Evolutionary conservation across 768 basidiomycete species (phyloP).

Genomic region (Suillus subaureus): DNA sequence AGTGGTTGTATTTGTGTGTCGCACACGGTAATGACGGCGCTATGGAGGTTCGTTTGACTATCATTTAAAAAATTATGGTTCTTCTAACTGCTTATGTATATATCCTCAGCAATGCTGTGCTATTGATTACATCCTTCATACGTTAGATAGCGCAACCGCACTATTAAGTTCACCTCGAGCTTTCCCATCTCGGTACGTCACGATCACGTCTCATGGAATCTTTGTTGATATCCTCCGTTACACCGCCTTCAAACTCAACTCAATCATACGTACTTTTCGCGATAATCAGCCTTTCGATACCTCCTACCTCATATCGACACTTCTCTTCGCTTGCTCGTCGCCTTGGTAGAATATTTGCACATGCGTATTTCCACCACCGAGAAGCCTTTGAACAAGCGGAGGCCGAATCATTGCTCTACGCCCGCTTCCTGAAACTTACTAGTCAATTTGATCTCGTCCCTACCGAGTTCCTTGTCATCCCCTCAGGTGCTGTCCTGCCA

Average conservation of each 20-base stretch:
- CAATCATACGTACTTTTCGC: not conserved
- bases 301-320: slow-evolving; percentile 78
- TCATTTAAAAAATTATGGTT: slow-evolving; percentile 2
- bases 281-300: slow-evolving; percentile 71
- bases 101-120: slow-evolving; percentile 84
- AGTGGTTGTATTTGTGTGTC: slow-evolving; percentile 96
- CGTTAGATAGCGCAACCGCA: slow-evolving; percentile 90
- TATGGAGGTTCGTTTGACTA: slow-evolving; percentile 65
- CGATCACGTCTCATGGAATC: slow-evolving; percentile 15
- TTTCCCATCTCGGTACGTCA: slow-evolving; percentile 83
- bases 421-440: slow-evolving; percentile 85
- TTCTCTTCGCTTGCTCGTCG: slow-evolving; percentile 89
- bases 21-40: slow-evolving; percentile 89
- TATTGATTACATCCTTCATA: slow-evolving; percentile 94
- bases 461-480: slow-evolving; percentile 81
- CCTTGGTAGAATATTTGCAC: slow-evolving; percentile 92
- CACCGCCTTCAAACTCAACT: slow-evolving; percentile 20
- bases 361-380: slow-evolving; percentile 94
- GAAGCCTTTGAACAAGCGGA: slow-evolving; percentile 90
- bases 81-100: slow-evolving; percentile 4
- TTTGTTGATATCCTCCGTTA: slow-evolving; percentile 14
- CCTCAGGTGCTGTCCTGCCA: slow-evolving; percentile 41
- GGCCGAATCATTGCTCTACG: slow-evolving; percentile 87
- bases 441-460: slow-evolving; percentile 82
- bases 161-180: slow-evolving; percentile 87